Conservation (phyloP, 345 rosid genomes). For the Kernera saxatilis region DNA sequence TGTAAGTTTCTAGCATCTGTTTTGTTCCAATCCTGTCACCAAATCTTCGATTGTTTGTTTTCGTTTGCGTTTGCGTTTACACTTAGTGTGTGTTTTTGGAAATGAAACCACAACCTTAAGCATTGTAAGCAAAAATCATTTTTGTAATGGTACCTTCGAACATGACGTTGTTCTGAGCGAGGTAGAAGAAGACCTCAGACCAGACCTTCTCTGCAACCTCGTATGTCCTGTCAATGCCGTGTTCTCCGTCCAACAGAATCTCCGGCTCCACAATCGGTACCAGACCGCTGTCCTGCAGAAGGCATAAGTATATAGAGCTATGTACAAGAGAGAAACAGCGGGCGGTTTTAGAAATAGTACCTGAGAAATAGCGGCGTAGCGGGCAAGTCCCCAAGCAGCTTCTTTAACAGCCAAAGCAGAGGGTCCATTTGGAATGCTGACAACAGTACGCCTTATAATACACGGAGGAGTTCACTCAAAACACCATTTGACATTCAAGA, state of each 20-base stretch:
- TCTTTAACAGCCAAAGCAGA: slow-evolving; percentile 90
- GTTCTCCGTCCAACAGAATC: slow-evolving; percentile 90
- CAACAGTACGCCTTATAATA: slow-evolving; percentile 76
- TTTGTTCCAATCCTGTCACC: too few species aligned
- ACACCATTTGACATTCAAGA: neutral
- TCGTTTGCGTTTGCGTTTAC: neutral
- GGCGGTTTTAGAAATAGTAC: slow-evolving; percentile 25
- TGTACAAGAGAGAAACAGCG: neutral
- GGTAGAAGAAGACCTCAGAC: slow-evolving; percentile 95
- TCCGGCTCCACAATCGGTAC: slow-evolving; percentile 98
- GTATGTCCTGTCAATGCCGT: slow-evolving; percentile 77
- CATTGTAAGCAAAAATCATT: neutral
- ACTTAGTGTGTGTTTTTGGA: too few species aligned
- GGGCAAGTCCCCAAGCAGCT: slow-evolving; percentile 99
- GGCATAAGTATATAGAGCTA: neutral
- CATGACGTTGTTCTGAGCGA: slow-evolving; percentile 87
- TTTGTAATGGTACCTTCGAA: slow-evolving; percentile 49
- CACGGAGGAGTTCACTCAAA: neutral
- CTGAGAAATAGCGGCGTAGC: slow-evolving; percentile 87
- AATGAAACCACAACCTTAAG: neutral
- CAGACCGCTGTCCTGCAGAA: slow-evolving; percentile 75
- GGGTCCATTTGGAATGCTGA: slow-evolving; percentile 98
- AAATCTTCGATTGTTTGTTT: neutral
- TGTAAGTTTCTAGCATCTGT: too few species aligned
- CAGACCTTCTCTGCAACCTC: slow-evolving; percentile 89